Evolutionary conservation across 1,284 basidiomycete genomes (phyloP).

Genomic region (Inonotus hispidus): DNA sequence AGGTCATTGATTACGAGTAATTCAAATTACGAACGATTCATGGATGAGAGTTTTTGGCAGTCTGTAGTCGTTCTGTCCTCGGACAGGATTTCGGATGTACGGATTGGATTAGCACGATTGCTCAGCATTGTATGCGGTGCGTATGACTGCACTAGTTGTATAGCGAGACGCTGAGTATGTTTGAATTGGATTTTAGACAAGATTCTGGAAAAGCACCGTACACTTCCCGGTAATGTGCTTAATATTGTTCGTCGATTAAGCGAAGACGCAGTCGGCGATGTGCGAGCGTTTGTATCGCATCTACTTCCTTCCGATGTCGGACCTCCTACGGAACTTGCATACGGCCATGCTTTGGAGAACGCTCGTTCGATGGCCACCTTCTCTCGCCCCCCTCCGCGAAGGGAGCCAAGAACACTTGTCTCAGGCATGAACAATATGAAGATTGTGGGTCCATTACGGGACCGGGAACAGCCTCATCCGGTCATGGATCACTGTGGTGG

Average conservation of each 20-base stretch:
- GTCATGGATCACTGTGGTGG: not conserved
- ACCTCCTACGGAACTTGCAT: constrained; percentile 20
- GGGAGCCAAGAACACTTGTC: not conserved
- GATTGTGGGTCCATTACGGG: not conserved
- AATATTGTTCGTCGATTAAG: constrained; percentile 38
- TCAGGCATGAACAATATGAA: constrained; percentile 1
- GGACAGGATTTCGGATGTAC: constrained; percentile 82
- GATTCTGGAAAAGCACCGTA: constrained; percentile 13
- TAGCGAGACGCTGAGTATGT: not conserved
- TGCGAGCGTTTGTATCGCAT: constrained; percentile 36
- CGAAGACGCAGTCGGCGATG: constrained; percentile 45
- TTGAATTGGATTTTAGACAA: constrained; percentile 17
- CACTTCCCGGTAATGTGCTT: constrained; percentile 25
- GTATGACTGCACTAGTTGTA: constrained; percentile 23
- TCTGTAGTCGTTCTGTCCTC: constrained; percentile 52
- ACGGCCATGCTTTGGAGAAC: constrained; percentile 17
- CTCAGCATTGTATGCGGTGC: constrained; percentile 50
- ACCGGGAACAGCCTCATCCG: not conserved
- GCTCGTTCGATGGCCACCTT: constrained; percentile 23
- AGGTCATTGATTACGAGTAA: constrained; percentile 32
- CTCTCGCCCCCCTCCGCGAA: constrained; percentile 30
- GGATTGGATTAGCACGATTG: constrained; percentile 78
- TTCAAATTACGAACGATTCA: constrained; percentile 26
- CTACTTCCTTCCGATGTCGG: constrained; percentile 14
- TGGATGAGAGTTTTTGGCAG: constrained; percentile 58